Base-by-base conservation (phyloP, 495 filamentous ascomycete genomes). In the Aspergillus steynii region DNA sequence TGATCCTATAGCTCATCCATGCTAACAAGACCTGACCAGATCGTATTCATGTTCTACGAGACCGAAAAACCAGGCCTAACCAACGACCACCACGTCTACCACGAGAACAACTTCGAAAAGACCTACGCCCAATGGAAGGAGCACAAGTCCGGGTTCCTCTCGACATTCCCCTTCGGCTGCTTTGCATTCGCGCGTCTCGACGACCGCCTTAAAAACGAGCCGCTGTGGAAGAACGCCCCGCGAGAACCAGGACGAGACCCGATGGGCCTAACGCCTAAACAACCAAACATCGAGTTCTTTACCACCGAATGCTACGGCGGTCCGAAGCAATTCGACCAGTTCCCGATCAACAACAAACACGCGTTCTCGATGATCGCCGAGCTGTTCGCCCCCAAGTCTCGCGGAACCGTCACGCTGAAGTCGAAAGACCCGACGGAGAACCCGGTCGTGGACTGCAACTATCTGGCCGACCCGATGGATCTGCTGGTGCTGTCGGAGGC, bases 221-320 rank as follows among this genome's bases (percentile, higher is more conserved):
- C 76, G 2, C 55, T 79, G 5, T 83, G 77, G 80, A 63, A 71
- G 15, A 68, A 73, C 37, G 71, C 78, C 0, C 67, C 74, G 6
- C 72, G 76, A 9, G 34, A 71, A 57, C 69, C 71, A 47, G 79
- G 80, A 28, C 76, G 79, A n/a, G 80, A 83, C 55, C 79, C 82
- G 2, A 82, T 83, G 78, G 80, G 79, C 31, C 67, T 83, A 9
- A 81, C 77, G 0, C 65, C 71, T 7, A 64, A 65, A 10, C 80
- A 85, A 54, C 80, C 82, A 0, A 81, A 82, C 54, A 66, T 82
- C 56, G 82, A 85, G 61, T 78, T 83, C 64, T 82, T 82, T 67
- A 75, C 64, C 7, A 80, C 80, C 7, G 81, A 82, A 61, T 81
- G 78, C 68, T 84, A 83, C 57, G 80, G 77, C 32, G 82, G 82